phyloP scores from a whole-genome alignment of 2,329 filamentous ascomycete genomes.

The Exserohilum turcica region DNA sequence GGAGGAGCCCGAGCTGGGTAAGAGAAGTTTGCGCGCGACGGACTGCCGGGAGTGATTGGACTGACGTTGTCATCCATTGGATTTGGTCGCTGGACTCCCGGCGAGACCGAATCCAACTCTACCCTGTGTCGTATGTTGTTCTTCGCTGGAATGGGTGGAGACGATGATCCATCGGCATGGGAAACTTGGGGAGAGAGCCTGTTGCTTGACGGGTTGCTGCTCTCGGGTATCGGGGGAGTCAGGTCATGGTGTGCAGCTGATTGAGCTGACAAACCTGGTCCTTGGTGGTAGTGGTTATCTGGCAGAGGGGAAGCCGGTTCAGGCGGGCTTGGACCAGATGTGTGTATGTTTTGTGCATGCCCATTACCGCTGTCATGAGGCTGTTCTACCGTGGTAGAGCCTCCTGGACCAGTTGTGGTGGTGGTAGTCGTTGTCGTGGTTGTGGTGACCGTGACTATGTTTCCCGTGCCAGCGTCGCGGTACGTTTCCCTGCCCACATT shows the following conservation, averaged over 20 bases:
- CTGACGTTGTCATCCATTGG: conserved; percentile 34
- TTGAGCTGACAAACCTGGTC: conserved; percentile 19
- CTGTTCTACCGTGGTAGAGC: conserved; percentile 41
- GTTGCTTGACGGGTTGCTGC: conserved; percentile 5
- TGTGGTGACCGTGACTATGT: conserved; percentile 43
- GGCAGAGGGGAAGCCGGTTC: conserved; percentile 32
- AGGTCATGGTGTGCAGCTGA: conserved; percentile 15
- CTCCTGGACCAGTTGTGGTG: conserved; percentile 43
- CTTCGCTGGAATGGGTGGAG: conserved; percentile 42
- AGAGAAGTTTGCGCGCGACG: conserved; percentile 42
- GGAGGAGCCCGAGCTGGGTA: conserved; percentile 43
- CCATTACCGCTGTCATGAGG: conserved; percentile 24
- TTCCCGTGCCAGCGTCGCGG: conserved; percentile 39
- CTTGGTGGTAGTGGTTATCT: conserved; percentile 18
- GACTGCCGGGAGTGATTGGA: conserved; percentile 35
- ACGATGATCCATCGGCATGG: conserved; percentile 19
- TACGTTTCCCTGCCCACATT: conserved; percentile 39
- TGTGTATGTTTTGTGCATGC: conserved; percentile 35
- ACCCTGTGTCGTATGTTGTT: conserved; percentile 46
- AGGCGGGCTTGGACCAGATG: conserved; percentile 42
- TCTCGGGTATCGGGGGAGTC: conserved; percentile 11
- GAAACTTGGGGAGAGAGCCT: conserved; percentile 14
- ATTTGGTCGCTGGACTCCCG: conserved; percentile 41
- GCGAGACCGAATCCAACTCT: conserved; percentile 42
- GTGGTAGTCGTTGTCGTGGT: conserved; percentile 47